Evolutionary conservation across 2,329 filamentous ascomycete species (phyloP), one percentile per base, ranked within the genome.

Genomic region (Paecilomyces variotii): DNA sequence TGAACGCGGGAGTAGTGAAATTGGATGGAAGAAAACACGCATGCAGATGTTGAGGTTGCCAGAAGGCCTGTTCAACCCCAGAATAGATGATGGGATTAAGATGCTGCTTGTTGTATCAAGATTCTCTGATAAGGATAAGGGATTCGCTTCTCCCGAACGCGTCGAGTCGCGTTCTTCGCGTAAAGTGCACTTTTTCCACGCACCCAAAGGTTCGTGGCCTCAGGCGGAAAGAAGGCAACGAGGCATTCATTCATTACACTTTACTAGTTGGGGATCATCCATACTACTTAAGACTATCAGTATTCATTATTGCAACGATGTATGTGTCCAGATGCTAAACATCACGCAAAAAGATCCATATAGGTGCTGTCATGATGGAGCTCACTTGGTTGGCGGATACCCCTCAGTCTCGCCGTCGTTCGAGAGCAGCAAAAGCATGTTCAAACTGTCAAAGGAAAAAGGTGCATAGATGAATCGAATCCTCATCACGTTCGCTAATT

Each of bases 341-440:
- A 3, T 45, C n/a, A 6, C 12, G 4, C 9, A 24, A 5, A 45
- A 12, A 26, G 25, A 28, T 9, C 19, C 24, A 52, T 52, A 28
- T 25, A 52, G 26, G 25, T 11, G 3, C 50, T 19, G 10, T 39
- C 35, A 45, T 6, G n/a, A 73, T 73, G 71, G 70, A 73, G 58
- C 61, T 73, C 54, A 72, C 66, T 39, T 73, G 71, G 70, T 63
- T 73, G 12, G 66, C 70, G 4, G 65, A 73, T 65, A 70, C 63
- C 34, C 70, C 70, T 26, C 69, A 72, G 54, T 69, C 69, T 54
- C 69, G 70, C 51, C 64, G 62, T 62, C 67, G 71, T 34, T 65
- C 63, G 55, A 62, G 71, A 57, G 71, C 71, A 19, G 53, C 65
- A 52, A 64, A 64, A 56, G 70, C 71, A 53, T 73, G 71, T 63